These are phyloP conservation scores for Claviceps fusiformis DNA, from an alignment of 2,329 filamentous ascomycete species.

Conservation along the genomic window DNA sequence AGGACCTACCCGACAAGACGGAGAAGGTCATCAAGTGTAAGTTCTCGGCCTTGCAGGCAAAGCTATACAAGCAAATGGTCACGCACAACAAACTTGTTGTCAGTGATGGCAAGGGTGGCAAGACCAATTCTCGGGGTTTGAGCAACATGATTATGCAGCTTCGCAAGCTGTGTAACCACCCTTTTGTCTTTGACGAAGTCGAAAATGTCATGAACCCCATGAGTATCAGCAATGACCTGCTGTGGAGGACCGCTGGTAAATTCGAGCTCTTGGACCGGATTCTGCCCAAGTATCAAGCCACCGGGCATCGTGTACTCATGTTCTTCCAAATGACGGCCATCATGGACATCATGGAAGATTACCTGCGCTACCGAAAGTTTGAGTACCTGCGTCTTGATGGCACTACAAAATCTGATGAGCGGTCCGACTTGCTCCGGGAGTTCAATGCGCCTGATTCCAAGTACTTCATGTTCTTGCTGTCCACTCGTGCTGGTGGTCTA, in stretches of 20 bases:
- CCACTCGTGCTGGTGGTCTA: constrained; percentile 92
- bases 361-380: constrained; percentile 69
- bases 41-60: constrained; percentile 85
- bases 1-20: constrained; percentile 94
- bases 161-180: constrained; percentile 96
- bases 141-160: constrained; percentile 99
- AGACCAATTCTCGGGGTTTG: constrained; percentile 82
- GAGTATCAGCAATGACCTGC: constrained; percentile 75
- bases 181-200: constrained; percentile 95
- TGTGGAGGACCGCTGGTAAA: constrained; percentile 94
- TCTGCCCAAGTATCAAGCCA: constrained; percentile 81
- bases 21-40: constrained; percentile 99
- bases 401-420: constrained; percentile 94
- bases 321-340: constrained; percentile 99
- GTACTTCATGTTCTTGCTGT: constrained; percentile 97
- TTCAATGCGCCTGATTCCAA: constrained; percentile 87
- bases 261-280: constrained; percentile 91
- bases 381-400: constrained; percentile 88
- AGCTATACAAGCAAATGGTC: constrained; percentile 94
- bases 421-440: constrained; percentile 72
- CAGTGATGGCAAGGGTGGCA: constrained; percentile 88
- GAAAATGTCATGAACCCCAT: constrained; percentile 95
- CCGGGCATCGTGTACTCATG: constrained; percentile 92
- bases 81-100: constrained; percentile 91
- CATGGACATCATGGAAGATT: constrained; percentile 99